These are phyloP conservation scores for Cocos nucifera DNA, from an alignment of 176 grass and related monocot genomes.

Conservation along the genomic window DNA sequence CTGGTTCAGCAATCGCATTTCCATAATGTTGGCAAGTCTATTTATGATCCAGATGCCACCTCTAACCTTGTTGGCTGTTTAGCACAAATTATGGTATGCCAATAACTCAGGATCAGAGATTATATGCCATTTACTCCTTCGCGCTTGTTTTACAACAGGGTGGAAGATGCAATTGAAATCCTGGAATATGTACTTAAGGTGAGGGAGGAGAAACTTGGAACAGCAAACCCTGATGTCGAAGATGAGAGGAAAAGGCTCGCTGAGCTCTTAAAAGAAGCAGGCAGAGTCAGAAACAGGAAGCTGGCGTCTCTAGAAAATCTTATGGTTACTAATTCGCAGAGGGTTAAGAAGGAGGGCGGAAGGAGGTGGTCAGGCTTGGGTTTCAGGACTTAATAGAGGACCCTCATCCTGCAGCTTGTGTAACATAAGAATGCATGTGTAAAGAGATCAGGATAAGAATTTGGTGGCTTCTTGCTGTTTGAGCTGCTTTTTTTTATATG, in stretches of 20 bases:
- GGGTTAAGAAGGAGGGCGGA: conserved; percentile 61
- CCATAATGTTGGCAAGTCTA: too few relatives aligned
- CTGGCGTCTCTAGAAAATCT: conserved; percentile 78
- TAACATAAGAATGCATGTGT: conserved; percentile 56
- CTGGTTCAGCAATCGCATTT: too few relatives aligned
- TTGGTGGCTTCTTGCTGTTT: conserved; percentile 41
- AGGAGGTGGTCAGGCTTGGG: conserved; percentile 90
- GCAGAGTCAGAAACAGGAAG: conserved; percentile 72
- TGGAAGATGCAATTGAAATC: conserved; percentile 90
- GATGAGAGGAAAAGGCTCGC: conserved; percentile 81
- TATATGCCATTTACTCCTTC: background rate
- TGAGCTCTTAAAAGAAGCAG: conserved; percentile 78
- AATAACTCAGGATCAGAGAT: background rate
- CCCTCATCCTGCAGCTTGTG: conserved; percentile 18
- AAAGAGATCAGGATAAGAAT: conserved; percentile 28
- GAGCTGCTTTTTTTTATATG: conserved; percentile 26
- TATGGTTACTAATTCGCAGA: conserved; percentile 33
- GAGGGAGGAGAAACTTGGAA: conserved; percentile 89
- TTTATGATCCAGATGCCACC: too few relatives aligned
- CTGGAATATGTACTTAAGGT: conserved; percentile 88
- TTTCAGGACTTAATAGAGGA: conserved; percentile 46
- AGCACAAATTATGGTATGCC: background rate
- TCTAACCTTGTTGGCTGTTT: background rate
- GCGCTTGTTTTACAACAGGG: conserved; percentile 29
- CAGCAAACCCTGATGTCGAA: conserved; percentile 84